Base-by-base conservation (phyloP, 345 rosid species). In the Iberis pinnata region DNA sequence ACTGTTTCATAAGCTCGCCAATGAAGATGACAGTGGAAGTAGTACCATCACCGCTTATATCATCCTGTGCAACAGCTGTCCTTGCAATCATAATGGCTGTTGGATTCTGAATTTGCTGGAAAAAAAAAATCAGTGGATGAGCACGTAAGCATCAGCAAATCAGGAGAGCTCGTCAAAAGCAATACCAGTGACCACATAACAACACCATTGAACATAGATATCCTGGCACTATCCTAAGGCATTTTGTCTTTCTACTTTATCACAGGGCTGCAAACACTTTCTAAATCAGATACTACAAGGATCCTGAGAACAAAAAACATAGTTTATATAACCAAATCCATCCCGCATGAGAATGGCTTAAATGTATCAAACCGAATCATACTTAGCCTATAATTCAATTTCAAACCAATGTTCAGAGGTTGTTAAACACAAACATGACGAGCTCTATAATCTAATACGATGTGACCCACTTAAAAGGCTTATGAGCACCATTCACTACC, bases 51-150 rank as follows among this genome's bases (percentile, higher is more conserved):
- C 98, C 98, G 47, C 95, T 92, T n/a, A 83, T 83, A 63, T 88
- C 97, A 68, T 92, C 97, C 76, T 92, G 98, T 6, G 97, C 98
- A 70, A 92, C 94, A 42, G 98, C 98, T 5, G 98, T 88, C 80
- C 98, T 83, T 4, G 97, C 98, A 73, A 88, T 92, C 98, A 92
- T 88, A 53, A 92, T 83, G 20, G 98, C 97, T 0, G 99, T 93
- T 9, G 99, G 97, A 38, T 80, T 93, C 78, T 93, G 99, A 65
- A 92, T 92, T 92, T 92, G 99, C 99, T 92, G 80, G 69, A 78
- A 61, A 14, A 56, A 70, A 78, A 61, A 14, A 56, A 29, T 83
- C 2, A 89, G 76, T 43, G 70, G 78, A 55, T 76, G 77, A 56
- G 67, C 70, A 11, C 38, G 49, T 50, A 38, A 69, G 52, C 27